Conservation (phyloP, 306 rosid genomes). For the Cucurbita pepo region DNA sequence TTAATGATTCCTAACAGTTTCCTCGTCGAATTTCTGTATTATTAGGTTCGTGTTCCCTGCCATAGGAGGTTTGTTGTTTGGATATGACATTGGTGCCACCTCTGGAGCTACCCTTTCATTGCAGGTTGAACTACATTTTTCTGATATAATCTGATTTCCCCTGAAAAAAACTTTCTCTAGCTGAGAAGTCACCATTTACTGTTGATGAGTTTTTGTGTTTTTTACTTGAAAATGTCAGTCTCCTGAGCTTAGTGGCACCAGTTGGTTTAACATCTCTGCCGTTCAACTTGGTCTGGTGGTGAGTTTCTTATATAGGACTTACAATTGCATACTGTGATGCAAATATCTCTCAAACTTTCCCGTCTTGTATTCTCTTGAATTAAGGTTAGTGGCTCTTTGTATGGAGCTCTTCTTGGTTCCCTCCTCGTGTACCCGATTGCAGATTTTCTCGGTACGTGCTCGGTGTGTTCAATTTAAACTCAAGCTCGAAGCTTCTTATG, state of each 20-base stretch:
- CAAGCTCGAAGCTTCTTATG: conserved; percentile 6
- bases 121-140: conserved; percentile 32
- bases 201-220: neutral
- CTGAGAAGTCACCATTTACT: neutral
- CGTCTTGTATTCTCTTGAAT: neutral
- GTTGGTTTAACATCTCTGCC: conserved; percentile 71
- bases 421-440: conserved; percentile 60
- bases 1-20: no score
- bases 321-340: neutral
- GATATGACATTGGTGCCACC: conserved; percentile 95
- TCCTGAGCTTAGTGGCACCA: conserved; percentile 70
- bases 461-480: conserved; percentile 9
- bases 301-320: conserved; percentile 14
- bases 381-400: conserved; percentile 86
- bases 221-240: conserved; percentile 40
- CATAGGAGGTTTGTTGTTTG: conserved; percentile 89
- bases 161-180: neutral
- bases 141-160: neutral
- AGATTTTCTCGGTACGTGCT: conserved; percentile 70
- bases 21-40: conserved; percentile 8
- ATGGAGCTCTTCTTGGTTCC: conserved; percentile 94
- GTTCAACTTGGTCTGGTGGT: conserved; percentile 95
- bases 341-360: neutral
- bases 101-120: conserved; percentile 81
- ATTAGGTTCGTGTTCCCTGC: conserved; percentile 88